phyloP scores from a whole-genome alignment of 139 green algal genomes.

The Volvox reticuliferus region DNA sequence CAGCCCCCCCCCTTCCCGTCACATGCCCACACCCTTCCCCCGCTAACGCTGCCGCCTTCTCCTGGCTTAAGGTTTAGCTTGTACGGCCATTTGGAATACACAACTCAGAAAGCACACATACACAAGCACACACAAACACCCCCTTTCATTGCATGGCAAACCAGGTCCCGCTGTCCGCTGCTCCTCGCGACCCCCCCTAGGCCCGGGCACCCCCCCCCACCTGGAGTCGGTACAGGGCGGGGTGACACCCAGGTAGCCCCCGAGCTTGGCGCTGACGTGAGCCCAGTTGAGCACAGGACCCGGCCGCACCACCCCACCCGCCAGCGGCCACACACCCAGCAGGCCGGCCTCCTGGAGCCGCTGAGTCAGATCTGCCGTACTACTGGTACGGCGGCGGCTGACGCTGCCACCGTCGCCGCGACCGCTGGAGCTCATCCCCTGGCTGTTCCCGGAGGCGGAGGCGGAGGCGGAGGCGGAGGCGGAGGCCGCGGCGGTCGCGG shows the following conservation, averaged over 20 bases:
- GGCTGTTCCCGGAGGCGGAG: background rate
- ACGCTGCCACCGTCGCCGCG: no score
- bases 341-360: background rate
- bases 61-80: no score
- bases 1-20: no score
- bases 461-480: background rate
- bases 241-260: slow-evolving; percentile 45
- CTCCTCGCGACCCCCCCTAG: no score
- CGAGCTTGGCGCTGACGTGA: slow-evolving; percentile 38
- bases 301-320: slow-evolving; percentile 31
- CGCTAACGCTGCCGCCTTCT: no score
- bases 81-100: no score
- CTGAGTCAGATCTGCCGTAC: background rate
- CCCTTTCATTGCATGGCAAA: no score
- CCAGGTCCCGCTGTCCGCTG: no score
- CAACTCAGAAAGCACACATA: no score
- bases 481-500: background rate
- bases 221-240: slow-evolving; percentile 69
- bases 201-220: slow-evolving; percentile 12
- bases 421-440: background rate
- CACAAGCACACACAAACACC: background rate
- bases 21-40: no score
- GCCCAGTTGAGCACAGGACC: slow-evolving; percentile 64
- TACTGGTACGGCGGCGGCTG: no score
- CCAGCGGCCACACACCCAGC: slow-evolving; percentile 65